Base-by-base conservation (phyloP, 495 filamentous ascomycete species). In the Hypoxylon fragiforme region DNA sequence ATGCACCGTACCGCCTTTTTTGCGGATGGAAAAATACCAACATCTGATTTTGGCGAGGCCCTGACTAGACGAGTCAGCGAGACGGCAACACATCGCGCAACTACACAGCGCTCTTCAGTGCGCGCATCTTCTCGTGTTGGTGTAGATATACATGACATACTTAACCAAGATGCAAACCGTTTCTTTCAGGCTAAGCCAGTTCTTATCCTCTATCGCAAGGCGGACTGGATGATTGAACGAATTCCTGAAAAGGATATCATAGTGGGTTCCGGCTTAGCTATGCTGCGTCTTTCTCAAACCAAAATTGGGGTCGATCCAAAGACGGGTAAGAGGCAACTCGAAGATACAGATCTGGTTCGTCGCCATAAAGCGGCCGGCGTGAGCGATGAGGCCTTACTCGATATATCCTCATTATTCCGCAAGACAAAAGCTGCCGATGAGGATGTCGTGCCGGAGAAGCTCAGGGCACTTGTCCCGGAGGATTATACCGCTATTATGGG, bases 271-370 rank as follows among this genome's bases (percentile, higher is more conserved):
- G 0, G 37, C 5, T 46, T 69, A 13, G 48, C 30, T 18, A 21
- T 44, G 8, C 30, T 65, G 15, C 65, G 68, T 11, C 22, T 74
- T 18, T 21, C 21, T 40, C 52, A 58, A 32, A 70, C 67, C 8
- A 68, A 67, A 50, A 26, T 32, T 1, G 48, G 42, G 9, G 18
- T 50, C 19, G 62, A 73, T 62, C 64, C 60, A 19, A 43, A 20
- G 13, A 72, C 67, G 32, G 59, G 63, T 18, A 35, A 61, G 38
- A 55, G 18, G 20, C 24, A 41, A 21, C 30, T 69, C 13, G 57
- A 69, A 19, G 52, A 68, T 18, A 73, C 71, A 24, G 59, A 61
- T n/a, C 53, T 74, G 31, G 62, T 72, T n/a, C n/a, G n/a, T n/a
- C n/a, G n/a, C 41, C 48, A 43, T 19, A 68, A 47, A 41, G 34